Percentiles rank a stretch among this genome's conserved stretches.
phyloP scores from a whole-genome alignment of 306 rosid genomes.

The Pachyrhizus erosus region DNA sequence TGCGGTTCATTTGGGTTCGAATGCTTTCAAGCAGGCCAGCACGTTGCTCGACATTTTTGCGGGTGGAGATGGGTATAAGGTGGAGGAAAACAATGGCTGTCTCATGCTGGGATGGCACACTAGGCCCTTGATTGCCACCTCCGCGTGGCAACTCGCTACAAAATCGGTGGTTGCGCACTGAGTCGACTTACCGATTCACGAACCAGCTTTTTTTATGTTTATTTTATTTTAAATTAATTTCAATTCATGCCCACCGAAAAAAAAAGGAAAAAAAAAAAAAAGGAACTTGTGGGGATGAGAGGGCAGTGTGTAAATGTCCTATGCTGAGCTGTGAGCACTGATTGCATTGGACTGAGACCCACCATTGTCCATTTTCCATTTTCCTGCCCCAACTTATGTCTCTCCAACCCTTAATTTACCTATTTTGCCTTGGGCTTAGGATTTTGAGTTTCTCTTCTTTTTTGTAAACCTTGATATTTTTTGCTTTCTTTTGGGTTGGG shows the following conservation, averaged over 20 bases:
- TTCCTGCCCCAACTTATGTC: constrained; percentile 31
- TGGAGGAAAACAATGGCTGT: constrained; percentile 83
- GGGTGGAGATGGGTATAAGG: constrained; percentile 87
- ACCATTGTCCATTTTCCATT: constrained; percentile 52
- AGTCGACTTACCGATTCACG: constrained; percentile 43
- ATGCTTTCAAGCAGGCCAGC: constrained; percentile 95
- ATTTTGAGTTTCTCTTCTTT: not conserved
- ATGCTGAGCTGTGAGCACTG: constrained; percentile 64
- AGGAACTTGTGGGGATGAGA: constrained; percentile 50
- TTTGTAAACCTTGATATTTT: not conserved
- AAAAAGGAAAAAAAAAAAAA: not conserved
- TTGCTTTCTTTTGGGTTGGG: constrained; percentile 22
- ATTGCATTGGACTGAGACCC: constrained; percentile 60
- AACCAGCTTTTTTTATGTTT: not conserved
- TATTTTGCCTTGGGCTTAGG: constrained; percentile 37
- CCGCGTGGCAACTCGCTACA: constrained; percentile 76
- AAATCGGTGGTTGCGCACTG: constrained; percentile 52
- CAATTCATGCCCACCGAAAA: constrained; percentile 28
- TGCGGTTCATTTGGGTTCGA: constrained; percentile 82
- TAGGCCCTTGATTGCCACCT: constrained; percentile 84
- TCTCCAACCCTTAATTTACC: constrained; percentile 1
- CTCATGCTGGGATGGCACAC: constrained; percentile 91
- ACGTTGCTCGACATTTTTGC: constrained; percentile 72
- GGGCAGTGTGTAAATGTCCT: constrained; percentile 52
- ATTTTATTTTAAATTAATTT: not conserved